Base-by-base conservation (phyloP, 2,329 filamentous ascomycete species). In the Monosporascus cannonballus region DNA sequence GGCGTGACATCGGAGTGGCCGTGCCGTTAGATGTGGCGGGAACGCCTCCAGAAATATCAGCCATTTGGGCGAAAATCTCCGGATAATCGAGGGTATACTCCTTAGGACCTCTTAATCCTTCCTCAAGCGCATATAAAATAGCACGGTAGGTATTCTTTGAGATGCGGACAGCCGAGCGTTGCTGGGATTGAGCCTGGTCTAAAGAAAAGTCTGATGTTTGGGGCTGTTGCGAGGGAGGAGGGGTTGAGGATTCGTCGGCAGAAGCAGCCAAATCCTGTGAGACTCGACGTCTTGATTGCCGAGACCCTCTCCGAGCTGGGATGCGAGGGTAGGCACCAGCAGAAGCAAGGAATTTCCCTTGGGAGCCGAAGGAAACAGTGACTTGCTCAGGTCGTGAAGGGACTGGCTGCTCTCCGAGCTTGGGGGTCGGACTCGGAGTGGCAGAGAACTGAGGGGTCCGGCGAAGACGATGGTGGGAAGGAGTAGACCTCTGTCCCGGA, bases 11-110 rank as follows among this genome's bases (percentile, higher is more conserved):
- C 2, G 75, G 62, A 37, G 72, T 55, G 53, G 74, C 78, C 67
- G 80, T 80, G 60, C 80, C 81, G 66, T 81, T 80, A 59, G 80
- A 76, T 58, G 74, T 70, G 60, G 75, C 71, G 62, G 78, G 75
- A 58, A 77, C 74, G 64, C 83, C 78, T 54, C 69, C 69, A 57
- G 77, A 70, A 62, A 96, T 78, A 69, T 96, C 92, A 62, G 92
- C 88, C 92, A 99, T 97, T 64, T 84, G 83, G 61, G 92, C 89
- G 80, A 89, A 87, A 76, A 96, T 89, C 77, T 99, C 94, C 56
- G 86, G 80, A 61, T 86, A 74, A 71, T 96, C 91, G 24, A 88
- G 80, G 8, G 91, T 95, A 72, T 97, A 95, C 48, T 84, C 76
- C 60, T 90, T 81, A 2, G 93, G 91, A 47, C 86, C 82, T 61